Evolutionary conservation across 176 grass and related monocot species (phyloP).

Genomic region (Aegilops umbellulata): DNA sequence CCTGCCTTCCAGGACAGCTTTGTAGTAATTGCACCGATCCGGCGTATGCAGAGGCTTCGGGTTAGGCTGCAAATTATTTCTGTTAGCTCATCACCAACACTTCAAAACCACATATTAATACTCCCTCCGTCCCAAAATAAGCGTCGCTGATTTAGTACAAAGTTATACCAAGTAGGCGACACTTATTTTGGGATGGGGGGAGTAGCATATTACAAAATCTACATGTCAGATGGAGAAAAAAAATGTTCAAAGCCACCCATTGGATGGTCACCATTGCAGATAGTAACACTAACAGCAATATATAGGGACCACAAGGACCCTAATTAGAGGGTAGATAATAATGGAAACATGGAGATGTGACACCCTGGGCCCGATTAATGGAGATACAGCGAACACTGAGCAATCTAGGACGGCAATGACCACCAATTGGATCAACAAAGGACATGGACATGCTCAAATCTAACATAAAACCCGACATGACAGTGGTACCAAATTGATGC

Average conservation of each 20-base stretch:
- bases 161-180: too few species aligned
- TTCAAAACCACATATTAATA: not conserved
- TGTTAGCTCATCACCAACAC: slow-evolving; percentile 19
- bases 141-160: too few species aligned
- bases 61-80: slow-evolving; percentile 50
- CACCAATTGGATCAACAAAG: slow-evolving; percentile 16
- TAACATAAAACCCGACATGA: slow-evolving; percentile 16
- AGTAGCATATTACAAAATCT: not conserved
- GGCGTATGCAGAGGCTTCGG: slow-evolving; percentile 49
- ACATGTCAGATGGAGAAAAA: not conserved
- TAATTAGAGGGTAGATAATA: slow-evolving; percentile 28
- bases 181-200: too few species aligned
- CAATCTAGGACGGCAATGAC: slow-evolving; percentile 11
- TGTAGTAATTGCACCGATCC: slow-evolving; percentile 47
- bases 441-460: not conserved
- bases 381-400: slow-evolving; percentile 12
- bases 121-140: too few species aligned
- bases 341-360: slow-evolving; percentile 27
- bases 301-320: slow-evolving; percentile 28
- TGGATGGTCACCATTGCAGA: not conserved
- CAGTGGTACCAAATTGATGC: not conserved
- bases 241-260: not conserved
- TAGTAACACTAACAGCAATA: slow-evolving; percentile 17
- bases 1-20: slow-evolving; percentile 45
- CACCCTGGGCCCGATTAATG: slow-evolving; percentile 34